Evolutionary conservation across 2,329 filamentous ascomycete species (phyloP).

Genomic region (Westerdykella sp.): DNA sequence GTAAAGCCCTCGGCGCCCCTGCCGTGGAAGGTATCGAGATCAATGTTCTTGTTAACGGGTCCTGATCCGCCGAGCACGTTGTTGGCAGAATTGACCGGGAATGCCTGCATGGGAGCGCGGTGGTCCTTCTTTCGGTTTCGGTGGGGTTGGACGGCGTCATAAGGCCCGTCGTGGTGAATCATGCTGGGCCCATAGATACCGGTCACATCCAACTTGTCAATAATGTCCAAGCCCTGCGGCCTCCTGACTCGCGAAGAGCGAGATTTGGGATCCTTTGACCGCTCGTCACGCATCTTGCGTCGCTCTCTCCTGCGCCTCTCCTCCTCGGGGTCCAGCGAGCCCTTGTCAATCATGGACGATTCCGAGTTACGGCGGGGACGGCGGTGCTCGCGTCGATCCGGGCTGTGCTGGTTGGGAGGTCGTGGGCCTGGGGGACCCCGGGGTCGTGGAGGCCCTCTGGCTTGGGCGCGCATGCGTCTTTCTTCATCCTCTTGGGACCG

Average conservation of each 20-base stretch:
- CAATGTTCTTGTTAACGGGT: conserved; percentile 71
- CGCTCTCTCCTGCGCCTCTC: conserved; percentile 47
- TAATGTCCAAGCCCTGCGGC: conserved; percentile 66
- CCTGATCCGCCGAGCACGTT: conserved; percentile 85
- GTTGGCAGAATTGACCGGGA: conserved; percentile 86
- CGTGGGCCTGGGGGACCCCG: conserved; percentile 35
- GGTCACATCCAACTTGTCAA: conserved; percentile 93
- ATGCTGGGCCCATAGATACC: conserved; percentile 91
- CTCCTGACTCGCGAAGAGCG: conserved; percentile 34
- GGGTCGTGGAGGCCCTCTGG: conserved; percentile 27
- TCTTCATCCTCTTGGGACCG: conserved; percentile 61
- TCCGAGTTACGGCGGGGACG: conserved; percentile 71
- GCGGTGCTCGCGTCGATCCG: conserved; percentile 40
- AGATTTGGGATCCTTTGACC: conserved; percentile 35
- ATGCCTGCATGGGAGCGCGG: conserved; percentile 91
- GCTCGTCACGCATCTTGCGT: conserved; percentile 48
- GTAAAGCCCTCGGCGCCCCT: conserved; percentile 77
- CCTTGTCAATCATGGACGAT: conserved; percentile 63
- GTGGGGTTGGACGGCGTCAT: conserved; percentile 91
- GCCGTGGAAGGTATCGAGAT: conserved; percentile 85
- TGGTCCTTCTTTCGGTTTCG: conserved; percentile 79
- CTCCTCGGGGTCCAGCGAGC: conserved; percentile 56
- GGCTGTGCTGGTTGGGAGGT: conserved; percentile 29
- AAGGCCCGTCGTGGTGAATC: conserved; percentile 96
- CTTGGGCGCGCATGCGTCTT: conserved; percentile 41